Base-by-base conservation (phyloP, 2,329 filamentous ascomycete genomes). In the Cordyceps pruinosa region DNA sequence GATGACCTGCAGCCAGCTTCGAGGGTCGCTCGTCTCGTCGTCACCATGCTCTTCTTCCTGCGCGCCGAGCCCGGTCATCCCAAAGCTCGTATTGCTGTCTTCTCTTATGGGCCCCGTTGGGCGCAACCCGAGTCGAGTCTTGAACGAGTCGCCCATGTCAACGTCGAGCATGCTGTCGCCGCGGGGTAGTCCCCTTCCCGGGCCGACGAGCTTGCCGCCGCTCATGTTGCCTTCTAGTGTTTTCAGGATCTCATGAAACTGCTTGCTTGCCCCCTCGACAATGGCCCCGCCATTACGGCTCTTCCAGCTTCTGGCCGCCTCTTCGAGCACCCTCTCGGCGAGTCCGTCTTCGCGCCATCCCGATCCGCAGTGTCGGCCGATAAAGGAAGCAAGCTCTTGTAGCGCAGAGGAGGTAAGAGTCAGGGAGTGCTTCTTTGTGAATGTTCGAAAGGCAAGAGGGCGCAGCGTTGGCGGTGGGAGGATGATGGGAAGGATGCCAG, bases 341-440 rank as follows among this genome's bases (percentile, higher is more conserved):
- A 97, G 77, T 0, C 95, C 93, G 69, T 96, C 91, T 74, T 97
- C 92, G 65, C 93, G 84, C 94, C 94, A 99, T 85, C 86, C 90
- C 58, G 92, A 92, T 34, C 94, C 94, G 70, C 94, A 99, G 71
- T 96, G 88, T 64, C 89, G 87, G 12, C 94, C 95, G 54, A 99
- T 88, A 70, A 99, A 99, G 1, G 83, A 81, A 21, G 94, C 92
- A 32, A 99, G 79, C 47, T 89, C 84, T 70, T 93, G 86, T 5
- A 99, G 77, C 0, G 94, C 90, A 0, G 91, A 85, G 0, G 93
- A 94, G 8, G 89, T 92, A 54, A 99, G 83, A 0, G 92, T 97
- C 57, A 99, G 78, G 65, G 93, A 95, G 73, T 99, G 90, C 68
- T 97, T 99, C 72, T 97, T 97, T 2, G 94, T 99, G 63, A 99